Base-by-base conservation (phyloP, 108 stramenopile species). In the Nitzschia putrida region DNA sequence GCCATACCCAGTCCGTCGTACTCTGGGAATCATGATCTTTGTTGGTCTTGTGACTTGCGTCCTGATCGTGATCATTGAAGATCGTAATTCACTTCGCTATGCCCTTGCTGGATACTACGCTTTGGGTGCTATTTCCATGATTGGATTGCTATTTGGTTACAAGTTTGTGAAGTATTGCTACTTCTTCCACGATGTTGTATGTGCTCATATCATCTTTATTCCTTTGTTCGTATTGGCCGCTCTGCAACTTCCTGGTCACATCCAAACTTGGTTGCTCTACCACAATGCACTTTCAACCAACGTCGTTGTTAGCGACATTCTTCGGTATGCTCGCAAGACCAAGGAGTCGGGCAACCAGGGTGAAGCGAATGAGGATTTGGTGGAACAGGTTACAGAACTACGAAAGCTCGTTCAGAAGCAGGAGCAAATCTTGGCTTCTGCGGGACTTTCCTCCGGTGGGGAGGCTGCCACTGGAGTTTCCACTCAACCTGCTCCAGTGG, bases 241-340 rank as follows among this genome's bases (percentile, higher is more conserved):
- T 21, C 68, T 98, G 24, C 94, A 95, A 60, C 71, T 97, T 42
- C 91, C 92, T 42, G 79, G 88, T 55, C 78, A 88, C 63, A 80
- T 97, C 9, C 96, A 99, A 75, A 97, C 97, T 21, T 97, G 96
- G 97, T 76, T 99, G 61, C 85, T 99, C 16, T 99, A 96, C 80
- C 96, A 97, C 80, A 97, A 99, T 66, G 98, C 98, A 7, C 76
- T 99, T 16, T 94, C 94, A 13, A 69, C 87, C 22, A 96, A 96
- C 56, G 96, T 99, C 10, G 98, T 97, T 21, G 95, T 99, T 3
- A 93, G 95, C 64, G 96, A 99, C 78, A 97, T 99, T 67, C 83
- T 99, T 22, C 81, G 94, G 57, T 95, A 96, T 49, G 96, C 96
- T 2, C 80, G 95, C 23, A 93, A 86, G 78, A 87, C 81, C 9